phyloP scores from a whole-genome alignment of 345 rosid genomes.

The Salix dunnii region DNA sequence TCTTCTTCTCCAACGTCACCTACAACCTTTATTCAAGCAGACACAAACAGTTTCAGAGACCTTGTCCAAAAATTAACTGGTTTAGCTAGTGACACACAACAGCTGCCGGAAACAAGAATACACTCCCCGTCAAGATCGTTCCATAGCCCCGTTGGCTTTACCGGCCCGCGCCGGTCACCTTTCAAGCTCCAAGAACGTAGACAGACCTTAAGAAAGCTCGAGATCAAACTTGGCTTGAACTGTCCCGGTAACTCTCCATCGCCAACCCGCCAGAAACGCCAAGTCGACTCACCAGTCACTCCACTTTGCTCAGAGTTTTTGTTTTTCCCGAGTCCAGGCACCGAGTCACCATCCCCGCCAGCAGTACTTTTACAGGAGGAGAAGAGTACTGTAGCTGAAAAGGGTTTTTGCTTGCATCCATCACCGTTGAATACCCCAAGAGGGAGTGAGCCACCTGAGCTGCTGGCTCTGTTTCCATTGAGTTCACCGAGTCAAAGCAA shows the following conservation, averaged over 20 bases:
- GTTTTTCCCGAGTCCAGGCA: constrained; percentile 29
- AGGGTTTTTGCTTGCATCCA: constrained; percentile 25
- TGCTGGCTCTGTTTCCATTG: constrained; percentile 24
- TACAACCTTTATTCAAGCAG: constrained; percentile 50
- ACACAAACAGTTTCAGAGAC: constrained; percentile 39
- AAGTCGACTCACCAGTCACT: constrained; percentile 32
- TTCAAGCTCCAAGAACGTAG: constrained; percentile 58
- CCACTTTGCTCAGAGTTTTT: constrained; percentile 30
- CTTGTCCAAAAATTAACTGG: constrained; percentile 52
- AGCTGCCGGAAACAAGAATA: constrained; percentile 11
- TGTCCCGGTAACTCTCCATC: constrained; percentile 8
- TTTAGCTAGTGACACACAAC: constrained; percentile 19
- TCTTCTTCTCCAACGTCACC: constrained; percentile 18
- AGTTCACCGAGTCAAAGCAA: constrained; percentile 13
- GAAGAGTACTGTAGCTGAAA: constrained; percentile 17
- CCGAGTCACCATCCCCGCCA: constrained; percentile 35
- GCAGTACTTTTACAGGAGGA: constrained; percentile 30
- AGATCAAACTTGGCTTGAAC: constrained; percentile 37
- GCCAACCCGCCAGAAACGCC: constrained; percentile 3
- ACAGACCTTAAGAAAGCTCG: constrained; percentile 37
- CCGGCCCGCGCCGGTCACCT: constrained; percentile 34
- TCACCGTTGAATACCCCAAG: constrained; percentile 25
- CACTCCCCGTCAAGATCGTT: constrained; percentile 20
- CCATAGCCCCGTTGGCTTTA: constrained; percentile 11
- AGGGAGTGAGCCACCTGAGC: constrained; percentile 22